Conservation (phyloP, 495 filamentous ascomycete genomes). For the Choiromyces venosus region DNA sequence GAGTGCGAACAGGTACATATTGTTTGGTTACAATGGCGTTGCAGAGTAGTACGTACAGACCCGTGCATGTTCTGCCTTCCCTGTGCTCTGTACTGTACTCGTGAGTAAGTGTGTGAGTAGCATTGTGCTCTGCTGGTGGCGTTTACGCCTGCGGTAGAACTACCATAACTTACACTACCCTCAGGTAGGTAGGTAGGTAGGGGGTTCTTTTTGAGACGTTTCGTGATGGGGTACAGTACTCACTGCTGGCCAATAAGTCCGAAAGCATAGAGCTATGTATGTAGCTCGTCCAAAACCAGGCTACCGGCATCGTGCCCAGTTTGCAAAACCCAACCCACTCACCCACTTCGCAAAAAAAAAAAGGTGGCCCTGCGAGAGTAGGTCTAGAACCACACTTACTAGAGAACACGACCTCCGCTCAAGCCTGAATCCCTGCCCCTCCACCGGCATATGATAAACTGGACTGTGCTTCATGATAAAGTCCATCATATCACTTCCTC, state of each 20-base stretch:
- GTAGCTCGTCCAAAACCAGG: too few relatives aligned
- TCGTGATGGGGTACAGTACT: not conserved
- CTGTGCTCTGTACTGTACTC: too few relatives aligned
- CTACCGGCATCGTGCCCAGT: too few relatives aligned
- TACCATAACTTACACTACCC: not conserved
- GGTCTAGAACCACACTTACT: not conserved
- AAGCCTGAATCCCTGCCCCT: not conserved
- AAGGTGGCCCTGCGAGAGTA: not conserved
- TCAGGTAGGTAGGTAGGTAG: too few relatives aligned
- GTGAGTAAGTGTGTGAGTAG: too few relatives aligned
- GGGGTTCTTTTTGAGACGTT: slow-evolving; percentile 2
- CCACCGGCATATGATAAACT: not conserved
- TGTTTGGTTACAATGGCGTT: not conserved
- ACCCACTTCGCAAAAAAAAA: not conserved
- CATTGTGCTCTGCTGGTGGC: not conserved
- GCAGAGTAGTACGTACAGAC: too few relatives aligned
- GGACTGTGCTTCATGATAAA: not conserved
- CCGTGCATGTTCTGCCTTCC: not conserved
- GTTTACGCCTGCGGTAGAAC: not conserved
- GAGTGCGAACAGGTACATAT: not conserved
- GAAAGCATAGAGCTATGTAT: not conserved
- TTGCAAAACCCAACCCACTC: too few relatives aligned
- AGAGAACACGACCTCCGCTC: not conserved
- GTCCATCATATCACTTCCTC: not conserved
- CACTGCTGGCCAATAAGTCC: not conserved